Evolutionary conservation across 1,139 yeast species (phyloP).

Genomic region (Saccharomycopsis hybrid): DNA sequence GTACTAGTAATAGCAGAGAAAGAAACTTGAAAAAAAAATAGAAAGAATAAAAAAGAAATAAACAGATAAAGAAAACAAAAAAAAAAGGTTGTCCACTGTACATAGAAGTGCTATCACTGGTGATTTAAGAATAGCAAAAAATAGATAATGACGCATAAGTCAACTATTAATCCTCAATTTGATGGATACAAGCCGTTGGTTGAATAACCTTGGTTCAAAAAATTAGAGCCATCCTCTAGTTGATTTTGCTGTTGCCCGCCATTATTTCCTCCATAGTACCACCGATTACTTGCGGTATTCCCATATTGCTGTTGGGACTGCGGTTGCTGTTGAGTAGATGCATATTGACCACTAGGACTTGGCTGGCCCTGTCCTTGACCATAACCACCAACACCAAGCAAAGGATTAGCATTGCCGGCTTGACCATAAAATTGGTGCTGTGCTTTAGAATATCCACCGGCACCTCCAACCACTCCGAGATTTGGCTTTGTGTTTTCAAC

Average conservation of each 20-base stretch:
- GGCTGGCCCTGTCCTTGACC: conserved; percentile 3
- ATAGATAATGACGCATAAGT: too few relatives aligned
- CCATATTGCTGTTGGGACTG: conserved; percentile 4
- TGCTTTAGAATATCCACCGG: not conserved
- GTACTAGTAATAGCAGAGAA: too few relatives aligned
- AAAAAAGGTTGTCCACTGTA: too few relatives aligned
- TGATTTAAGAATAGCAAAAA: too few relatives aligned
- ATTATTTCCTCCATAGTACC: not conserved
- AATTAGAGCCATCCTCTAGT: conserved; percentile 10
- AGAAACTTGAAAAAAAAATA: too few relatives aligned
- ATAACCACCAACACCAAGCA: not conserved
- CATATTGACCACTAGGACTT: not conserved
- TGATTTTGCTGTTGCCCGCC: conserved; percentile 4
- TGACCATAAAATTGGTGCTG: not conserved
- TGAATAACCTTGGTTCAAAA: conserved; percentile 10
- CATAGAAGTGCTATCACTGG: too few relatives aligned
- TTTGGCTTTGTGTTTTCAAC: not conserved
- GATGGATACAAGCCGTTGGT: conserved; percentile 15
- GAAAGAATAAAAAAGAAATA: too few relatives aligned
- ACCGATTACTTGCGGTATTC: not conserved
- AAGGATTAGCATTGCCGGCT: conserved; percentile 1
- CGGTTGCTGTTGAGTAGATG: conserved; percentile 4
- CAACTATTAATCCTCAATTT: conserved; percentile 1
- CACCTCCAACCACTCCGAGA: not conserved
- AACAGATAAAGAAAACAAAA: too few relatives aligned